phyloP scores from a whole-genome alignment of 208 protist genomes.

The Trypanosoma grayi region DNA sequence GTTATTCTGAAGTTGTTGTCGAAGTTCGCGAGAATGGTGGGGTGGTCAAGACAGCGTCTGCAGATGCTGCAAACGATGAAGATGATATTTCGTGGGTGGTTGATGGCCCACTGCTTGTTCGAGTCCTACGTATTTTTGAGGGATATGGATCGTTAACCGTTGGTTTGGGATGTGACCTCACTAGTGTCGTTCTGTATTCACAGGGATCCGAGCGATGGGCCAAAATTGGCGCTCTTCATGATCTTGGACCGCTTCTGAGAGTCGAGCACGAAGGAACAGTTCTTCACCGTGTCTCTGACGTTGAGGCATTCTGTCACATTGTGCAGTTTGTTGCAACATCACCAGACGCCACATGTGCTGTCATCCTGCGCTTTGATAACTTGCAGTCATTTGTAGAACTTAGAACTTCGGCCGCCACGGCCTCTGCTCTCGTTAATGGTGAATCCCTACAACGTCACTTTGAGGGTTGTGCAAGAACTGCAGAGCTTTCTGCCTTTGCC shows the following conservation, averaged over 20 bases:
- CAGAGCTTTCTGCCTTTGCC: slow-evolving; percentile 49
- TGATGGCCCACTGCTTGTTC: slow-evolving; percentile 37
- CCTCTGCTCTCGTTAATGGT: slow-evolving; percentile 20
- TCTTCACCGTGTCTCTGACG: slow-evolving; percentile 44
- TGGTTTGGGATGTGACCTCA: slow-evolving; percentile 34
- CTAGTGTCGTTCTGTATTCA: slow-evolving; percentile 45
- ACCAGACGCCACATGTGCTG: slow-evolving; percentile 43
- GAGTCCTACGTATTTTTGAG: slow-evolving; percentile 51
- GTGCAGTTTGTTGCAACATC: slow-evolving; percentile 34
- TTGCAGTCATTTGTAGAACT: slow-evolving; percentile 34
- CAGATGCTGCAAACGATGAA: slow-evolving; percentile 10
- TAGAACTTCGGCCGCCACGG: slow-evolving; percentile 29
- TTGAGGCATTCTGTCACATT: slow-evolving; percentile 50
- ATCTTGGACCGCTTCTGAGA: slow-evolving; percentile 61
- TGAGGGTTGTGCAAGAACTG: slow-evolving; percentile 40
- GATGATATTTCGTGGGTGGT: slow-evolving; percentile 38
- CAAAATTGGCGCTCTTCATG: slow-evolving; percentile 51
- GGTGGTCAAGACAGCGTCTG: background rate
- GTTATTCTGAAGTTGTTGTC: slow-evolving; percentile 46
- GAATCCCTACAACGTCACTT: slow-evolving; percentile 14
- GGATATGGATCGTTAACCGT: slow-evolving; percentile 33
- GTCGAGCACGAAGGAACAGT: slow-evolving; percentile 37
- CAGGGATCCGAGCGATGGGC: slow-evolving; percentile 26
- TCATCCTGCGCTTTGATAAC: slow-evolving; percentile 36
- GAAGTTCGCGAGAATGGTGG: slow-evolving; percentile 1